Percentiles rank a stretch among this genome's conserved stretches.
Evolutionary conservation across 805 yeast genomes (phyloP).

Genomic region (Wickerhamiella kurtzmanii): DNA sequence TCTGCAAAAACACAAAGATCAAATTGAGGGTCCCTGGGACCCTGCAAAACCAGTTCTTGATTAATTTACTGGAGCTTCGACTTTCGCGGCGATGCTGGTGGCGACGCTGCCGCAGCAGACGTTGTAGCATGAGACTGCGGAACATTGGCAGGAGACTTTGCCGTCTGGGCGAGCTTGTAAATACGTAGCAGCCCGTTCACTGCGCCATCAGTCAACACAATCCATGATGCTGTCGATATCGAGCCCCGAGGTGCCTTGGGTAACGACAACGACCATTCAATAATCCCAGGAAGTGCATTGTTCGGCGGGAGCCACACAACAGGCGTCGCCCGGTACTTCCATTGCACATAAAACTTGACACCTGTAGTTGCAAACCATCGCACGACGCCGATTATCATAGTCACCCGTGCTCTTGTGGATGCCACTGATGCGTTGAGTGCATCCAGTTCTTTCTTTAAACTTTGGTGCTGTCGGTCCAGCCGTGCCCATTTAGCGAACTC

Average conservation of each 20-base stretch:
- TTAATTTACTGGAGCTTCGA: background rate
- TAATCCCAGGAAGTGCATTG: slow-evolving; percentile 37
- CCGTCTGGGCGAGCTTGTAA: background rate
- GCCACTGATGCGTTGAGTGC: slow-evolving; percentile 28
- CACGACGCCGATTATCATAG: slow-evolving; percentile 24
- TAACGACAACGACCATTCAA: slow-evolving; percentile 46
- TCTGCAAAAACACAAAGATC: slow-evolving; percentile 67
- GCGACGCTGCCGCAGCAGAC: background rate
- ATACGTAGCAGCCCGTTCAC: background rate
- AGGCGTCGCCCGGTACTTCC: slow-evolving; percentile 40
- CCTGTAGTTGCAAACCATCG: slow-evolving; percentile 33
- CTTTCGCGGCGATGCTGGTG: background rate
- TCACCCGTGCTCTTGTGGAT: slow-evolving; percentile 27
- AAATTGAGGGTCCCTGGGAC: slow-evolving; percentile 89
- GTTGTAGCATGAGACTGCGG: background rate
- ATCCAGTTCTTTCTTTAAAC: slow-evolving; percentile 40
- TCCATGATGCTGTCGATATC: slow-evolving; percentile 33
- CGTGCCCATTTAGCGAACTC: slow-evolving; percentile 95
- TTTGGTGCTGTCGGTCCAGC: slow-evolving; percentile 58
- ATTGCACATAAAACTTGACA: slow-evolving; percentile 31
- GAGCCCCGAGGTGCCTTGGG: slow-evolving; percentile 54
- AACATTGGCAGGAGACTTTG: background rate
- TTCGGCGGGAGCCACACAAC: slow-evolving; percentile 48
- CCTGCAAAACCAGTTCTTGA: slow-evolving; percentile 60
- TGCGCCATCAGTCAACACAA: slow-evolving; percentile 1